A percentile compares a stretch with the other conserved stretches of the same genome.
Conservation (phyloP, 768 basidiomycete species). For the Leccinum subtestaceum region DNA sequence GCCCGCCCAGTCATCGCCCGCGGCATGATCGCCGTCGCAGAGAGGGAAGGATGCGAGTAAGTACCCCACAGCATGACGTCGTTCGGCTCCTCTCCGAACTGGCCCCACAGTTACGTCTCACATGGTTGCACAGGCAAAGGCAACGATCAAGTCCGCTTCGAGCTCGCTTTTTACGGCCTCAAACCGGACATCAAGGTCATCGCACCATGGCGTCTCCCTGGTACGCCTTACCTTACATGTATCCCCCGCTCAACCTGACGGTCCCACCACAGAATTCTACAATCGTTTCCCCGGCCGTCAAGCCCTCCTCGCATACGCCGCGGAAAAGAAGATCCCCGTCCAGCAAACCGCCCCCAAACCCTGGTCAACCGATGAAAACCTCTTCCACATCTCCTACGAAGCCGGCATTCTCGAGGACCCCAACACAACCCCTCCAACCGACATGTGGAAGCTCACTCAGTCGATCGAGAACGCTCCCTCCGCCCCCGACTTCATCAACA, state of each 20-base stretch:
- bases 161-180: background rate
- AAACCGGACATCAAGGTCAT: background rate
- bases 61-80: conserved; percentile 24
- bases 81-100: background rate
- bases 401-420: conserved; percentile 99
- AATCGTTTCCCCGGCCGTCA: conserved; percentile 95
- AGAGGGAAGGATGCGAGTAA: conserved; percentile 92
- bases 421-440: conserved; percentile 84
- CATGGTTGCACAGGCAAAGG: conserved; percentile 83
- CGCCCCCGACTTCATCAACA: conserved; percentile 72
- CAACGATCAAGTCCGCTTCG: background rate
- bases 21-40: conserved; percentile 95
- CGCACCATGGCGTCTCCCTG: background rate
- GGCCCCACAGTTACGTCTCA: conserved; percentile 73
- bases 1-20: conserved; percentile 98
- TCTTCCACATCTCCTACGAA: conserved; percentile 99
- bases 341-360: conserved; percentile 95
- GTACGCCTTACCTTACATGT: background rate
- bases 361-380: conserved; percentile 99
- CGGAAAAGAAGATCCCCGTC: conserved; percentile 86
- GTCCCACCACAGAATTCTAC: conserved; percentile 72
- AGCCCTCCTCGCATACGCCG: conserved; percentile 88
- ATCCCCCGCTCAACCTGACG: background rate
- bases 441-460: conserved; percentile 99
- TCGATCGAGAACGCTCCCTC: conserved; percentile 80